Evolutionary conservation across 179 eudicot species (phyloP).

Genomic region (Amaranthus tricolor): DNA sequence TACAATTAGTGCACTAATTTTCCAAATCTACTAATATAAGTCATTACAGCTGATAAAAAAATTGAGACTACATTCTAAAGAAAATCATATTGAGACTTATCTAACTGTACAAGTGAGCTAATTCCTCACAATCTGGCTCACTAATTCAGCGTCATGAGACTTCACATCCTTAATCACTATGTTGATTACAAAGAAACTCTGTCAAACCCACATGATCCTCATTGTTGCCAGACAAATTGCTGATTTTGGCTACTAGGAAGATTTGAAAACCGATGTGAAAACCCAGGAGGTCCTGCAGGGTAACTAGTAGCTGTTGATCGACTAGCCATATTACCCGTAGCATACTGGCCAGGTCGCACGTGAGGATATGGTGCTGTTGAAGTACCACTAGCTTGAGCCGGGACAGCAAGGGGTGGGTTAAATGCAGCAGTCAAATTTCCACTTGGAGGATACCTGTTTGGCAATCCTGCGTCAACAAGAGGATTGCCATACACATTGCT

Average conservation of each 20-base stretch:
- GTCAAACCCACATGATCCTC: neutral
- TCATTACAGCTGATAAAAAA: too few species aligned
- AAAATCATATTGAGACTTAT: neutral
- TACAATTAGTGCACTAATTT: too few species aligned
- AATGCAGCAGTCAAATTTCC: conserved; percentile 54
- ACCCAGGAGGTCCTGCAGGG: conserved; percentile 56
- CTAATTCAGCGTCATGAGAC: neutral
- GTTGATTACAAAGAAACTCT: conserved; percentile 3
- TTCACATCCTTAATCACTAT: neutral
- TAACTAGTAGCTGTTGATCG: conserved; percentile 37
- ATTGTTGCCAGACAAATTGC: conserved; percentile 68
- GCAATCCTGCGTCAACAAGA: conserved; percentile 46
- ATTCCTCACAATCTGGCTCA: neutral
- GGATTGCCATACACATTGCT: conserved; percentile 54
- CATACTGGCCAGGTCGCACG: conserved; percentile 49
- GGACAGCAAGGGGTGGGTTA: conserved; percentile 40
- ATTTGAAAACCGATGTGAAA: conserved; percentile 50
- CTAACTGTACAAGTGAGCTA: conserved; percentile 23
- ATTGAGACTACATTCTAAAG: too few species aligned
- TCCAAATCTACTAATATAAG: too few species aligned
- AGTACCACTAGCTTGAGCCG: conserved; percentile 46
- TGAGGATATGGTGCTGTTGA: conserved; percentile 58
- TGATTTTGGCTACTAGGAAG: conserved; percentile 50
- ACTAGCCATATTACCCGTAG: conserved; percentile 33
- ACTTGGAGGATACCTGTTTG: conserved; percentile 54